A percentile compares a stretch with the other conserved stretches of the same genome.
phyloP scores from a whole-genome alignment of 306 rosid genomes.

The Sicyos baderoa region DNA sequence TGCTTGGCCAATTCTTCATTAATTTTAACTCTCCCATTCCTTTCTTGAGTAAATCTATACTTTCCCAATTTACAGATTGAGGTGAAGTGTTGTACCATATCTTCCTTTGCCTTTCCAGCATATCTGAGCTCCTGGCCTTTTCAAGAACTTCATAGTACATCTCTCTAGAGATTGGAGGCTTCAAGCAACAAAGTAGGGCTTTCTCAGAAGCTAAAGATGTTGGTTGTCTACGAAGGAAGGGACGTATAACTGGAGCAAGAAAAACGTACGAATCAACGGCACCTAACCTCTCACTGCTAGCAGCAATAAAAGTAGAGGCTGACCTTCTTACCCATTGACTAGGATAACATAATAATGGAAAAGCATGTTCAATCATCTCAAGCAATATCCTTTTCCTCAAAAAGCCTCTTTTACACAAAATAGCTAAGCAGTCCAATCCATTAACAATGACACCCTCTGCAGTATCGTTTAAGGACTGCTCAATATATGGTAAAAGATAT shows the following conservation, averaged over 20 bases:
- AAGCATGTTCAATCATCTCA: constrained; percentile 84
- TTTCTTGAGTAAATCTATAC: constrained; percentile 57
- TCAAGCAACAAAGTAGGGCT: constrained; percentile 68
- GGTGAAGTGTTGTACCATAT: constrained; percentile 90
- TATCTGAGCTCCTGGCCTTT: constrained; percentile 85
- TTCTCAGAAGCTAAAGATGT: constrained; percentile 78
- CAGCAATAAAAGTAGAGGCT: constrained; percentile 75
- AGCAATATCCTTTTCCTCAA: constrained; percentile 81
- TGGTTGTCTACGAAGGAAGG: constrained; percentile 81
- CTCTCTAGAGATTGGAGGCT: constrained; percentile 76
- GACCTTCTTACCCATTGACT: constrained; percentile 89
- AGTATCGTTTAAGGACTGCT: constrained; percentile 79
- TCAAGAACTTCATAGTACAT: constrained; percentile 67
- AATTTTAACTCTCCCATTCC: constrained; percentile 57
- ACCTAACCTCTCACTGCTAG: constrained; percentile 83
- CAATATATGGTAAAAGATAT: constrained; percentile 94
- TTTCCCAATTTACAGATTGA: constrained; percentile 83
- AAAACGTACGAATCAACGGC: constrained; percentile 91
- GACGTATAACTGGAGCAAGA: constrained; percentile 83
- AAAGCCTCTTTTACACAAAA: constrained; percentile 69
- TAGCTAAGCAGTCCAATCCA: constrained; percentile 79
- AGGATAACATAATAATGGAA: constrained; percentile 86
- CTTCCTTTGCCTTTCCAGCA: constrained; percentile 94
- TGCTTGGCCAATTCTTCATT: constrained; percentile 57
- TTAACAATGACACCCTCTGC: constrained; percentile 77